Percentiles rank a stretch among this genome's conserved stretches.
phyloP scores from a whole-genome alignment of 371 early-diverging fungal genomes.

The Paramicrosporidium saccamoebae region DNA sequence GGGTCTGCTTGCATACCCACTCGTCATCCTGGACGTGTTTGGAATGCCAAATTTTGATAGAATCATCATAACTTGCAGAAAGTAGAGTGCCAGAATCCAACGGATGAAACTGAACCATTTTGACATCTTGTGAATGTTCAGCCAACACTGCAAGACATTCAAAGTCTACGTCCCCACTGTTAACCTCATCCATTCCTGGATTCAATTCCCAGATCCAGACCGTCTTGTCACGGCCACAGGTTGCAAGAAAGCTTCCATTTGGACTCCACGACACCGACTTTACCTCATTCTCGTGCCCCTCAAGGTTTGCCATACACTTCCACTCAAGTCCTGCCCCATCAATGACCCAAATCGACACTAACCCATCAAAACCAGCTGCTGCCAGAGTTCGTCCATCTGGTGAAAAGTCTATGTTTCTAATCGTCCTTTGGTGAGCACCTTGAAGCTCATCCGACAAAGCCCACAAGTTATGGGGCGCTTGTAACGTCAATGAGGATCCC shows the following conservation, averaged over 20 bases:
- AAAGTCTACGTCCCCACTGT: slow-evolving; percentile 49
- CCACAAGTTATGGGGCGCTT: too few relatives aligned
- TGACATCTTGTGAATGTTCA: slow-evolving; percentile 87
- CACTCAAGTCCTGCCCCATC: slow-evolving; percentile 10
- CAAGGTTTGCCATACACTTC: slow-evolving; percentile 70
- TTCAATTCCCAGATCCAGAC: slow-evolving; percentile 81
- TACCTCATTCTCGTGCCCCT: slow-evolving; percentile 93
- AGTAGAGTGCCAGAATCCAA: slow-evolving; percentile 34
- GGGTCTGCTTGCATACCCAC: slow-evolving; percentile 61
- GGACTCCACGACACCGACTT: slow-evolving; percentile 64
- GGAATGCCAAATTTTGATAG: slow-evolving; percentile 67
- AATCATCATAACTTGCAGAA: slow-evolving; percentile 76
- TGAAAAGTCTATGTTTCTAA: too few relatives aligned
- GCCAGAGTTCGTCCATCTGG: too few relatives aligned
- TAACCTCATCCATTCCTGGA: slow-evolving; percentile 6
- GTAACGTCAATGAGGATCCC: too few relatives aligned
- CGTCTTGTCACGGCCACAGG: slow-evolving; percentile 72
- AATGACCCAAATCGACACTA: slow-evolving; percentile 1
- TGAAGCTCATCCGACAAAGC: too few relatives aligned
- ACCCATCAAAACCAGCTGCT: background rate
- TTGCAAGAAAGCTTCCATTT: slow-evolving; percentile 45
- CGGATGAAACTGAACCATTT: slow-evolving; percentile 74
- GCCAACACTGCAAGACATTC: slow-evolving; percentile 74
- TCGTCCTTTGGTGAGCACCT: too few relatives aligned
- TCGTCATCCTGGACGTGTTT: slow-evolving; percentile 53